Percentiles rank a stretch among this genome's conserved stretches.
phyloP scores from a whole-genome alignment of 2,329 filamentous ascomycete species.

The Calonectria pseudoturangicola region DNA sequence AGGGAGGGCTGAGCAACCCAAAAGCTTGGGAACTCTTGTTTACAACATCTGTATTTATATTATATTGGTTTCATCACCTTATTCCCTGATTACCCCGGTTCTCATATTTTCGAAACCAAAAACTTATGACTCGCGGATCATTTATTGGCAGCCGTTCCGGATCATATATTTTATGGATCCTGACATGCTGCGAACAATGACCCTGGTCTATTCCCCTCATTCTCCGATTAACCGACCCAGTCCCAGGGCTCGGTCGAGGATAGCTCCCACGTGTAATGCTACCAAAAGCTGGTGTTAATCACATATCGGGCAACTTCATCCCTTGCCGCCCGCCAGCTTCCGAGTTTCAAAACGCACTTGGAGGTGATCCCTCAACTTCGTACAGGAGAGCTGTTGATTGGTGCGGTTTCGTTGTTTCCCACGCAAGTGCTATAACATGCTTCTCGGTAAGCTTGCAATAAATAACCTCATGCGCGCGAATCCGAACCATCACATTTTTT shows the following conservation, averaged over 20 bases:
- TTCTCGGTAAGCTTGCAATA: conserved; percentile 7
- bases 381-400: conserved; percentile 3
- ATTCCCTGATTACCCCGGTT: background rate
- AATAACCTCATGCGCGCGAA: conserved; percentile 12
- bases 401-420: conserved; percentile 12
- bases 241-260: background rate
- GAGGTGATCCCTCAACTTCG: background rate
- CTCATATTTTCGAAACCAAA: background rate
- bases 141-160: background rate
- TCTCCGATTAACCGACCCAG: conserved; percentile 14
- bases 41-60: background rate
- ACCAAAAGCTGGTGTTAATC: background rate
- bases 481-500: conserved; percentile 1
- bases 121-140: background rate
- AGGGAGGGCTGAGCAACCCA: background rate
- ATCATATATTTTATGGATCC: conserved; percentile 3
- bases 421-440: background rate
- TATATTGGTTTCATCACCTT: background rate
- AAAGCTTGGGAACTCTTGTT: too few species aligned
- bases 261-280: background rate
- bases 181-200: background rate
- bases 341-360: conserved; percentile 1
- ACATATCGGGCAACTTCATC: conserved; percentile 5
- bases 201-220: conserved; percentile 1
- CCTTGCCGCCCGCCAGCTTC: background rate